Percentiles rank a stretch among this genome's conserved stretches.
These are phyloP conservation scores for Diplodia intermedia DNA, from an alignment of 2,329 filamentous ascomycete species.

Conservation along the genomic window DNA sequence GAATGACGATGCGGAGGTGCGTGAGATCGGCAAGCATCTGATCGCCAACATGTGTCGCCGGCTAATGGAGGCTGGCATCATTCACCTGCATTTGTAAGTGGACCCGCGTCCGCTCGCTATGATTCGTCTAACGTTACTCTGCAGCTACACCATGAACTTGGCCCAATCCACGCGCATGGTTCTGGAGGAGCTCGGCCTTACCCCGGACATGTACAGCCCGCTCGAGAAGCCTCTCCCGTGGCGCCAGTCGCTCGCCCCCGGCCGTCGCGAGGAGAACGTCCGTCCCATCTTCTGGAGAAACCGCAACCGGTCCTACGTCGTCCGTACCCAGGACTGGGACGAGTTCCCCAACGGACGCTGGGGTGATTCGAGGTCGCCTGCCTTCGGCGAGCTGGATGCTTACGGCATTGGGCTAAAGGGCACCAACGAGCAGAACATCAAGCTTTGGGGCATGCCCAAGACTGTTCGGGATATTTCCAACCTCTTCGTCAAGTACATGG, in stretches of 20 bases:
- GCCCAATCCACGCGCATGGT: conserved; percentile 94
- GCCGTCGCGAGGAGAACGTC: conserved; percentile 90
- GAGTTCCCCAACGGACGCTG: conserved; percentile 98
- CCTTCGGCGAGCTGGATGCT: conserved; percentile 92
- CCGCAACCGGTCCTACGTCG: conserved; percentile 92
- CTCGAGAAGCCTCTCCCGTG: conserved; percentile 91
- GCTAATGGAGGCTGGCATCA: conserved; percentile 80
- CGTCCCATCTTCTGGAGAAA: conserved; percentile 99
- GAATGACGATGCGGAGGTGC: conserved; percentile 92
- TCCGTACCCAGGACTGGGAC: conserved; percentile 97
- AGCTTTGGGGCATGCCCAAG: conserved; percentile 88
- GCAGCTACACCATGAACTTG: conserved; percentile 94
- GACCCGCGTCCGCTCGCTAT: background rate
- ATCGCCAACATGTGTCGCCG: conserved; percentile 90
- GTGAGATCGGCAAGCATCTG: conserved; percentile 85
- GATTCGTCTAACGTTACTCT: conserved; percentile 32
- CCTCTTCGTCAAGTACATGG: conserved; percentile 85
- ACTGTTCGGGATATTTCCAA: conserved; percentile 80
- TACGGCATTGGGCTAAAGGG: conserved; percentile 94
- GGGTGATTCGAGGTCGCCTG: conserved; percentile 95
- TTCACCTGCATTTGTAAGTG: conserved; percentile 83
- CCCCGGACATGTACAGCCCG: conserved; percentile 78
- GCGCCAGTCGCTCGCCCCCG: conserved; percentile 90
- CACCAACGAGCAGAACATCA: conserved; percentile 93
- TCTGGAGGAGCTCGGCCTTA: conserved; percentile 84